phyloP scores from a whole-genome alignment of 306 rosid species.

The Malus fusca region DNA sequence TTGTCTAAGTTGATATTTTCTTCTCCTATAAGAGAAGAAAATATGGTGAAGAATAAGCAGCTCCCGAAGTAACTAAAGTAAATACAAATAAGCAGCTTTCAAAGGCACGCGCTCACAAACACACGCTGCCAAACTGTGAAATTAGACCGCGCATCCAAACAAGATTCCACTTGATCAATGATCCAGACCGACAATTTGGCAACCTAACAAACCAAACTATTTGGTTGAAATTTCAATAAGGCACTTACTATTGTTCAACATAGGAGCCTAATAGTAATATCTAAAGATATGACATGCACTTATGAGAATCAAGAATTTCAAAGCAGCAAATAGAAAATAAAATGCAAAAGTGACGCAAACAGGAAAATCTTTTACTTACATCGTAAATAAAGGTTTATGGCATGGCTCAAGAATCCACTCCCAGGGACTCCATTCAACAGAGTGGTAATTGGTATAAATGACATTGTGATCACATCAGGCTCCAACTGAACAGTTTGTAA shows the following conservation, averaged over 20 bases:
- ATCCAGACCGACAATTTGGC: not conserved
- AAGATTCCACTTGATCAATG: not conserved
- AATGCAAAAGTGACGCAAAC: not conserved
- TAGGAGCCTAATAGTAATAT: not conserved
- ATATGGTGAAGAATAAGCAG: no score
- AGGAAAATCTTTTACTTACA: conserved; percentile 49
- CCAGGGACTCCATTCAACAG: conserved; percentile 89
- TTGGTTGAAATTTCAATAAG: not conserved
- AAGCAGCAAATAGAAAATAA: conserved; percentile 8
- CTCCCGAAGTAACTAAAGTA: not conserved
- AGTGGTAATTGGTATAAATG: conserved; percentile 90
- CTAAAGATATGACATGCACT: not conserved
- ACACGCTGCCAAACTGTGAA: not conserved
- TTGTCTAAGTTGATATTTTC: no score
- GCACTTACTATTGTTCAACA: not conserved
- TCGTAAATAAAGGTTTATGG: conserved; percentile 91
- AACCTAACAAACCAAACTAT: not conserved
- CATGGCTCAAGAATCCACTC: conserved; percentile 98
- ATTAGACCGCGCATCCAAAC: not conserved
- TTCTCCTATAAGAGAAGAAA: no score
- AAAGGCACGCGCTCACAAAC: not conserved
- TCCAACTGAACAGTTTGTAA: conserved; percentile 74
- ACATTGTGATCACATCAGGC: conserved; percentile 94
- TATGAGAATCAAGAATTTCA: not conserved
- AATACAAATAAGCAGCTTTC: not conserved